Evolutionary conservation across 176 grass and related monocot genomes (phyloP), one percentile per base, ranked within the genome.

Genomic region (Aegilops sharonensis): DNA sequence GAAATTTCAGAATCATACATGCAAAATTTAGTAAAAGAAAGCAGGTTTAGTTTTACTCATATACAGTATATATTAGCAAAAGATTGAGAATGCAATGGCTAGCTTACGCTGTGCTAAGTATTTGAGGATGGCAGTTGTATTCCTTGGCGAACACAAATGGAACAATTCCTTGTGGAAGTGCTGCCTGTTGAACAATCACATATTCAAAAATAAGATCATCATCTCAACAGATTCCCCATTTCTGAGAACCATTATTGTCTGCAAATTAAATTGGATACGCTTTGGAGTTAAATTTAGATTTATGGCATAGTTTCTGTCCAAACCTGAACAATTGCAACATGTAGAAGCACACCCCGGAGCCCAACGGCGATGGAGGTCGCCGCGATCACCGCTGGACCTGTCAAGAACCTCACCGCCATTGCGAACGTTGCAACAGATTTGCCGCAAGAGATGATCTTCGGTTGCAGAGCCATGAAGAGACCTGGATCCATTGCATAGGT

Each of bases 81-180:
- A 66, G 2, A n/a, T 62, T 50, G 75, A 78, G 77, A 21, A 27
- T 42, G 21, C 6, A 36, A 64, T 85, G 70, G 31, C 91, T 81
- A 89, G 25, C 96, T 83, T 94, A 98, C 96, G 91, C 96, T 30
- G 96, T 98, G 85, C 96, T 98, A 74, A 98, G 96, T 24, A 98
- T 98, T 91, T 95, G 81, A 72, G 96, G 93, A 66, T 98, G 96
- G 86, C 96, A 98, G 57, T 94, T 98, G 86, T 98, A 98, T 62
- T 98, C 96, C 75, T 98, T 98, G 25, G 96, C 96, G 66, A 98
- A 98, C 70, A 98, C 96, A 82, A 98, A 98, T 11, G 96, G 96
- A 6, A 98, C 96, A 5, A 98, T 98, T 42, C 96, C 96, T 94
- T 95, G 96, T 59, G 96, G 96, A 87, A 98, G 96, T 80, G 96